Base-by-base conservation (phyloP, 2,329 filamentous ascomycete species). In the Aspergillus udagawae region DNA sequence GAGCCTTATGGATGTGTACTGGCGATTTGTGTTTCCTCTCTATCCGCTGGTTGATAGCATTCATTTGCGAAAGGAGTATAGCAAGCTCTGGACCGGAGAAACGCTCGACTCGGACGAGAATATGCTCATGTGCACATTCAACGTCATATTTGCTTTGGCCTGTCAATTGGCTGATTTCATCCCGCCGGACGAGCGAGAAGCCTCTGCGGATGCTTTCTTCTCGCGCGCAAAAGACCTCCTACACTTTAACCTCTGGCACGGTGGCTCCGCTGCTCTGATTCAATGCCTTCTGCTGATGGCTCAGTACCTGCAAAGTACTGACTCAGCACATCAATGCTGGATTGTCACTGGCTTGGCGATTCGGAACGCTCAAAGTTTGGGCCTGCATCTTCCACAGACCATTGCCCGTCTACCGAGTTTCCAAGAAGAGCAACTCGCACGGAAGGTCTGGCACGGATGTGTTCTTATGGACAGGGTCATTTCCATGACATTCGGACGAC, bases 221-320 rank as follows among this genome's bases (percentile, higher is more conserved):
- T 63, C 67, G 1, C 70, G 78, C 3, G 78, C 79, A 0, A 75
- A 77, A 44, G 73, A 73, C 3, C 60, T 80, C 0, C 65, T 81
- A 0, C 73, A 75, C 1, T 73, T 79, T 47, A 76, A 73, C 17
- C 62, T 76, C 1, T 79, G 77, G 73, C 71, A 79, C 10, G 67
- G 72, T 0, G 76, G 75, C 0, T 80, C 78, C 0, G 61, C 77
- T 0, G 77, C 76, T 47, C 55, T 79, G 1, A 76, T 82, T 1
- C 79, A 82, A 60, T 80, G 75, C 48, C 65, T 81, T 0, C 63
- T 82, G 0, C 66, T 82, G 4, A 78, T 79, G 58, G 77, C 75
- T 10, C 79, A 80, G 48, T 82, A 81, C 56, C 65, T 81, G 0
- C 80, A 81, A 47, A 79, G 79, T 49, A 81, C 79, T 0, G 74